These are phyloP conservation scores for Nakaseomyces kungkrabaensis DNA, from an alignment of 1,139 yeast species.

Conservation along the genomic window DNA sequence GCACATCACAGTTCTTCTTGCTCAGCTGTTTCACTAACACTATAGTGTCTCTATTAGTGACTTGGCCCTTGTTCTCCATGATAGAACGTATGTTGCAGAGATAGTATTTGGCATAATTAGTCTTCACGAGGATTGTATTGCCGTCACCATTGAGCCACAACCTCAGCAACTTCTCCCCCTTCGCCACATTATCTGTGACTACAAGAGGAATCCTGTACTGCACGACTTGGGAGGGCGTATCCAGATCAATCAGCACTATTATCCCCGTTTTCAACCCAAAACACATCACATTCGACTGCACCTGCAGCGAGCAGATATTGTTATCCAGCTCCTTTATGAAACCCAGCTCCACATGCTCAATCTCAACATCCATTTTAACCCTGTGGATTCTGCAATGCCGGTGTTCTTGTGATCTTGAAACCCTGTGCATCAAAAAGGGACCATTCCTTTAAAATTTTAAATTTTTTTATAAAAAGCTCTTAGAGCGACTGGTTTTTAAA, in stretches of 20 bases:
- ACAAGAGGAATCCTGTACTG: slow-evolving; percentile 16
- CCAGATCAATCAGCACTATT: slow-evolving; percentile 22
- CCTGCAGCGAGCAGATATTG: slow-evolving; percentile 21
- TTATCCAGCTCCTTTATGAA: slow-evolving; percentile 20
- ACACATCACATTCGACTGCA: slow-evolving; percentile 19
- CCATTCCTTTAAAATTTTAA: too few relatives aligned
- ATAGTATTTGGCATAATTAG: slow-evolving; percentile 26
- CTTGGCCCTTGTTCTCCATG: slow-evolving; percentile 2
- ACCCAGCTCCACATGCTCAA: slow-evolving; percentile 27
- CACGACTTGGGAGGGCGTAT: slow-evolving; percentile 22
- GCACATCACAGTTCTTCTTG: slow-evolving; percentile 22
- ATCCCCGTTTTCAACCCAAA: slow-evolving; percentile 24
- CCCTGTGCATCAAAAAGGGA: too few relatives aligned
- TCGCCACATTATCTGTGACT: slow-evolving; percentile 6
- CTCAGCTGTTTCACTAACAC: slow-evolving; percentile 14
- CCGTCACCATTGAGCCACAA: slow-evolving; percentile 23
- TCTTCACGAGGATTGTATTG: slow-evolving; percentile 18
- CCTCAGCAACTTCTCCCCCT: slow-evolving; percentile 16
- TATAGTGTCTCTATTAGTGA: slow-evolving; percentile 6
- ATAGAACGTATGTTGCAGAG: slow-evolving; percentile 13
- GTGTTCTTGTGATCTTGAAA: too few relatives aligned
- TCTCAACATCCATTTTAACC: slow-evolving; percentile 17
- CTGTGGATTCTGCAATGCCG: background rate
- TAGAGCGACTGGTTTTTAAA: too few relatives aligned
- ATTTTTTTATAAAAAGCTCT: too few relatives aligned